Evolutionary conservation across 768 basidiomycete species (phyloP), one percentile per base, ranked within the genome.

Genomic region (Hirschioporus abietinus): DNA sequence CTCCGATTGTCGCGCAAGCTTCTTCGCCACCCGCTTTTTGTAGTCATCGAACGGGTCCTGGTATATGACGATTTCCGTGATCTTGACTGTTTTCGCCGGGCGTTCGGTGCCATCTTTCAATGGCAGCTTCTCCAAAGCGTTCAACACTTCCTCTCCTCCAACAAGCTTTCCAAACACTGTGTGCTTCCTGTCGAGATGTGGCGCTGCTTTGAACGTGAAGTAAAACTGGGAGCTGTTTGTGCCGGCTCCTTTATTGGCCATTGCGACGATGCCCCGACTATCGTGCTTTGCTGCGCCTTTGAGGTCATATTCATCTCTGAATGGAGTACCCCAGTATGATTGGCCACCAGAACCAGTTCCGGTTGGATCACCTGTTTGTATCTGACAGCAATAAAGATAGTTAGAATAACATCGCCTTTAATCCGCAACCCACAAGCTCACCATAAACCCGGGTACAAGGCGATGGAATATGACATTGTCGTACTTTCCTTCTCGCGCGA

Each of bases 291-390:
- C 92, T 0, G 96, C 95, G 63, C 89, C 90, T 74, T 93, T 94
- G 67, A 92, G 72, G 72, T 93, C 91, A 73, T 92, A 86, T 76
- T 99, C 97, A 73, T 99, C 97, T 66, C 96, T 87, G 79, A 99
- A 99, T 10, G 95, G 92, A 18, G 90, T 94, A 0, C 93, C 95
- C 97, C 97, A 99, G 74, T 88, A 88, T 7, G 93, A 95, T 71
- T 93, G 84, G 6, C 97, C 97, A 9, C 97, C 97, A 34, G 91
- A 81, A 0, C 97, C 97, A 1, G 95, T 99, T 1, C 97, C 96
- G 0, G 93, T 93, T 7, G 97, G 97, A 74, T 99, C 97, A 35
- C 97, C 97, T 1, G 95, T 95, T 85, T 99, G 96, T n/a, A 95
- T 87, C 95, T 95, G 30, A 30, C 8, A 67, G 1, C 23, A 60